Evolutionary conservation across 1,284 basidiomycete species (phyloP).

Genomic region (Microbotryum silenes-acaulis): DNA sequence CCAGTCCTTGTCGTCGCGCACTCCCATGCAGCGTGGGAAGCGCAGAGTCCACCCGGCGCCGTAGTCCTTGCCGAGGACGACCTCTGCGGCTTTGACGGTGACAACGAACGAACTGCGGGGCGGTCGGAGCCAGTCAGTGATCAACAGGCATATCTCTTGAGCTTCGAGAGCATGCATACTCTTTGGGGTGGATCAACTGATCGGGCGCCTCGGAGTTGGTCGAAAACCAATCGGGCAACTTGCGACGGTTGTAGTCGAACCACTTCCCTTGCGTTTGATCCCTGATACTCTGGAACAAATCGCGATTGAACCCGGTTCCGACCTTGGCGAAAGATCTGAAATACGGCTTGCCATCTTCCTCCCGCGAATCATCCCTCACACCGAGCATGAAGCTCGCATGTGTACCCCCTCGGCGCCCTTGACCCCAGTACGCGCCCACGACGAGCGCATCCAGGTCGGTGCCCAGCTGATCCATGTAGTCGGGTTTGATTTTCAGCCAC

Average conservation of each 20-base stretch:
- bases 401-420: constrained; percentile 43
- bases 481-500: constrained; percentile 91
- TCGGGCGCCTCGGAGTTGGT: constrained; percentile 37
- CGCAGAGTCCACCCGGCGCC: constrained; percentile 34
- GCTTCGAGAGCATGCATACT: constrained; percentile 32
- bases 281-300: constrained; percentile 67
- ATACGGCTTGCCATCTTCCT: constrained; percentile 30
- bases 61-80: constrained; percentile 46
- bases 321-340: constrained; percentile 75
- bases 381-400: constrained; percentile 45
- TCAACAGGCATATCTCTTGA: background rate
- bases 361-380: constrained; percentile 35
- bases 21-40: constrained; percentile 28
- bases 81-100: constrained; percentile 83
- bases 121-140: background rate
- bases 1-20: constrained; percentile 3
- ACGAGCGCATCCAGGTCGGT: constrained; percentile 75
- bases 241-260: constrained; percentile 40
- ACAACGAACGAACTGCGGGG: constrained; percentile 66
- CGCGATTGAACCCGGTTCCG: constrained; percentile 73
- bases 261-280: constrained; percentile 41
- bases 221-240: constrained; percentile 39
- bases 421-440: constrained; percentile 52
- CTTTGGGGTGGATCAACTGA: constrained; percentile 43
- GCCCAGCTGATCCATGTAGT: constrained; percentile 60